These are phyloP conservation scores for Eragrostis nindensis DNA, from an alignment of 176 grass and related monocot species.

Conservation along the genomic window DNA sequence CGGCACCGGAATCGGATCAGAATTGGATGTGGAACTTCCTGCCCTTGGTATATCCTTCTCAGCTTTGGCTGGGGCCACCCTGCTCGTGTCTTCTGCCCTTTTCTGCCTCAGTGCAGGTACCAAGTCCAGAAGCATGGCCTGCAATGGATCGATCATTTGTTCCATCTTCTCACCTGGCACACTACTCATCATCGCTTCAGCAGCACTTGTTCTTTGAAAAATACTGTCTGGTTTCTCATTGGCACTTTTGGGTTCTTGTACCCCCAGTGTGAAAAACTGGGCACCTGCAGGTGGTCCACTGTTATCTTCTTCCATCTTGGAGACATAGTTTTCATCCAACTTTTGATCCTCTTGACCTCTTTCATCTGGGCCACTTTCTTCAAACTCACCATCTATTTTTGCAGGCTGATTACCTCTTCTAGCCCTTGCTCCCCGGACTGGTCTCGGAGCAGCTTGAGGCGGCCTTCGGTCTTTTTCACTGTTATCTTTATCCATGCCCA, in stretches of 20 bases:
- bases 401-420: conserved; percentile 53
- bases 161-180: conserved; percentile 58
- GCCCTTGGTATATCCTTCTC: conserved; percentile 6
- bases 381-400: conserved; percentile 58
- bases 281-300: conserved; percentile 34
- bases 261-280: conserved; percentile 45
- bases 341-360: conserved; percentile 39
- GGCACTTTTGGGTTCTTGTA: conserved; percentile 33
- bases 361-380: conserved; percentile 49
- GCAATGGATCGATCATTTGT: conserved; percentile 83
- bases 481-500: conserved; percentile 39
- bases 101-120: conserved; percentile 67
- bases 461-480: conserved; percentile 25
- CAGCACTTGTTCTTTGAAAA: conserved; percentile 33
- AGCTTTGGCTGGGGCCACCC: not conserved
- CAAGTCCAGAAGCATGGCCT: conserved; percentile 91
- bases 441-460: conserved; percentile 46
- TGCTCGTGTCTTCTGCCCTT: conserved; percentile 8
- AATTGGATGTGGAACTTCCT: conserved; percentile 24
- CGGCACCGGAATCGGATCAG: not conserved
- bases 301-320: conserved; percentile 38
- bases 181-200: conserved; percentile 33
- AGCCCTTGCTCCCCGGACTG: conserved; percentile 40
- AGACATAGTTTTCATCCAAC: conserved; percentile 15
- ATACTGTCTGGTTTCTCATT: conserved; percentile 19